Conservation (phyloP, 2,329 filamentous ascomycete species). For the Stemphylium vesicarium region DNA sequence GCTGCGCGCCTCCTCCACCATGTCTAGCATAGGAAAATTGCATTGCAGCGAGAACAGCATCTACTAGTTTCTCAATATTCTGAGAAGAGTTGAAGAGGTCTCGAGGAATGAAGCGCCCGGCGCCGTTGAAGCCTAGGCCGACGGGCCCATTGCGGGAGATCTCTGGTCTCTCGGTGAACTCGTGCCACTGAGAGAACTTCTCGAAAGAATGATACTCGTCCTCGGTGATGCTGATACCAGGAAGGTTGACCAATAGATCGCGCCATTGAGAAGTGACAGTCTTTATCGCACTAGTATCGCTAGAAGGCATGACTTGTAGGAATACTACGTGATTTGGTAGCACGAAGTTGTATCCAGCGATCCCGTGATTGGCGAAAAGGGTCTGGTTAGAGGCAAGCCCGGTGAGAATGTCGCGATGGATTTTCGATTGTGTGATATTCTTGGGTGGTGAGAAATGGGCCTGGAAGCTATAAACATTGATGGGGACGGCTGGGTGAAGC, state of each 20-base stretch:
- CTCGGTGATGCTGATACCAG: conserved; percentile 39
- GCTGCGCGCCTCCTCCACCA: conserved; percentile 39
- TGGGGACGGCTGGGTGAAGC: conserved; percentile 40
- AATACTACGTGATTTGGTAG: conserved; percentile 40
- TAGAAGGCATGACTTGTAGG: conserved; percentile 40
- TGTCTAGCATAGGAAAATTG: conserved; percentile 37
- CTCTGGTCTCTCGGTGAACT: conserved; percentile 36
- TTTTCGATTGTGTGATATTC: conserved; percentile 39
- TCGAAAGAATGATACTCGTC: conserved; percentile 42
- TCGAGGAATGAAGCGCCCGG: conserved; percentile 43
- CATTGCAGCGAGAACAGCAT: conserved; percentile 42
- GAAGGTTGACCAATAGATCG: conserved; percentile 40
- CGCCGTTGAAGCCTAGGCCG: conserved; percentile 42
- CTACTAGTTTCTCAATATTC: conserved; percentile 33
- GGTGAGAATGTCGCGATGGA: conserved; percentile 40
- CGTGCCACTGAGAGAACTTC: conserved; percentile 41
- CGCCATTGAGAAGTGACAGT: conserved; percentile 38
- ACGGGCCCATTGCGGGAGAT: conserved; percentile 44
- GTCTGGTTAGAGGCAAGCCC: conserved; percentile 42
- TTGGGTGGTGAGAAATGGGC: conserved; percentile 35
- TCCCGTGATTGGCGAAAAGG: conserved; percentile 35
- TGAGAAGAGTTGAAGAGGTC: conserved; percentile 30
- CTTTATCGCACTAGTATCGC: conserved; percentile 33
- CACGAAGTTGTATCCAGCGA: conserved; percentile 48
- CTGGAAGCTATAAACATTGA: conserved; percentile 47